These are phyloP conservation scores for Inga oerstediana DNA, from an alignment of 306 rosid species.

Conservation along the genomic window DNA sequence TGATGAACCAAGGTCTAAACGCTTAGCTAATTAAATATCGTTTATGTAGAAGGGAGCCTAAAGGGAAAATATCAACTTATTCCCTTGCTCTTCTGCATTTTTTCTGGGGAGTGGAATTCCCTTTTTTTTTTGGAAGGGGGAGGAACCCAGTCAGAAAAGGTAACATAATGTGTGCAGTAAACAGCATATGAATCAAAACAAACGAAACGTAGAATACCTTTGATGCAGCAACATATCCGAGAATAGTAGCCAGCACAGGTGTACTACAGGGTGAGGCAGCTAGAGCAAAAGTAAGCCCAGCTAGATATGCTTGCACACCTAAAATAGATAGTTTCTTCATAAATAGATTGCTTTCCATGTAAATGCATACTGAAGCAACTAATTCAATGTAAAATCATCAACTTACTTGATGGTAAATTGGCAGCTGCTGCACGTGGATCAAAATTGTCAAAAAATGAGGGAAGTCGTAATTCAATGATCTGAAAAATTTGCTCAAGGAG, in stretches of 20 bases:
- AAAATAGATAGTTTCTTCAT: slow-evolving; percentile 32
- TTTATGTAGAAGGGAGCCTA: background rate
- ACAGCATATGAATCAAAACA: background rate
- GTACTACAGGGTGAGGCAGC: slow-evolving; percentile 99
- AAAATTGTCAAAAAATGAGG: slow-evolving; percentile 84
- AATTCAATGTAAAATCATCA: slow-evolving; percentile 6
- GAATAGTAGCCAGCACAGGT: slow-evolving; percentile 81
- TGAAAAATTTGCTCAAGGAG: slow-evolving; percentile 42
- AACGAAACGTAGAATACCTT: slow-evolving; percentile 56
- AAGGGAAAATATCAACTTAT: background rate
- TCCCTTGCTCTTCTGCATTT: background rate
- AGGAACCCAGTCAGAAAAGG: background rate
- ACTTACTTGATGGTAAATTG: slow-evolving; percentile 86
- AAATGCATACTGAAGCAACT: slow-evolving; percentile 10
- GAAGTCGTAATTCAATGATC: slow-evolving; percentile 83
- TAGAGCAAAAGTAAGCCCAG: slow-evolving; percentile 95
- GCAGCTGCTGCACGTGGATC: slow-evolving; percentile 93
- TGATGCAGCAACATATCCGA: slow-evolving; percentile 93
- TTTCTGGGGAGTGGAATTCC: background rate
- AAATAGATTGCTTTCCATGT: slow-evolving; percentile 20
- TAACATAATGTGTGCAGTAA: background rate
- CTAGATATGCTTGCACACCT: slow-evolving; percentile 96
- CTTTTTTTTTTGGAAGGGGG: background rate
- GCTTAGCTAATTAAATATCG: background rate
- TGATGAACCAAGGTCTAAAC: background rate